Evolutionary conservation across 768 basidiomycete genomes (phyloP), one percentile per base, ranked within the genome.

Genomic region (Lepiota venenata): DNA sequence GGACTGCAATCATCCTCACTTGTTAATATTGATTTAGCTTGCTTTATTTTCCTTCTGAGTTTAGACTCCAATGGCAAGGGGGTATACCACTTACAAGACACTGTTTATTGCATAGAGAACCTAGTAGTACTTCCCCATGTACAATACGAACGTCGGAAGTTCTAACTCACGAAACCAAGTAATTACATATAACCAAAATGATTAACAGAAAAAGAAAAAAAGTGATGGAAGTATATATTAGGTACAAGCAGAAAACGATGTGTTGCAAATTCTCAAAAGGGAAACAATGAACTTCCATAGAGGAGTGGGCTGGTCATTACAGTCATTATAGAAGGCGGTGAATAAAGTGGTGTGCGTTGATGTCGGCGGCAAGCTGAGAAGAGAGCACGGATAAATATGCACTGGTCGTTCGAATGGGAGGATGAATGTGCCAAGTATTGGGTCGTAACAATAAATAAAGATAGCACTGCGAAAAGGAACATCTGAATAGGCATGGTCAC

Each of bases 401-500:
- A 48, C 36, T 25, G 29, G 15, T 40, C 21, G 41, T 41, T 47
- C 39, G 15, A 15, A 32, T 11, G 42, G 38, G 35, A 9, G 42
- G 29, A 58, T 36, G 29, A 20, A 45, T 47, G 32, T 40, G 43
- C 22, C 40, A 41, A 15, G 14, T 43, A 46, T 25, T 25, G 25
- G 27, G 18, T 44, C 36, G 43, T 50, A 40, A 38, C 32, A 60
- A 48, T 29, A 50, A 50, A 53, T 54, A 54, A 55, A 48, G 58
- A 50, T 56, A 50, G 51, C 54, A 48, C 32, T 32, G 32, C n/a
- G n/a, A n/a, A n/a, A n/a, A n/a, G n/a, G n/a, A n/a, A n/a, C n/a
- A n/a, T n/a, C n/a, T 47, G 20, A 47, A 41, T 9, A 37, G 45
- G 35, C 27, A 29, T n/a, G 40, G 57, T 71, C 62, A 73, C 59